Base-by-base conservation (phyloP, 2,329 filamentous ascomycete genomes). In the Neocucurbitaria cava region DNA sequence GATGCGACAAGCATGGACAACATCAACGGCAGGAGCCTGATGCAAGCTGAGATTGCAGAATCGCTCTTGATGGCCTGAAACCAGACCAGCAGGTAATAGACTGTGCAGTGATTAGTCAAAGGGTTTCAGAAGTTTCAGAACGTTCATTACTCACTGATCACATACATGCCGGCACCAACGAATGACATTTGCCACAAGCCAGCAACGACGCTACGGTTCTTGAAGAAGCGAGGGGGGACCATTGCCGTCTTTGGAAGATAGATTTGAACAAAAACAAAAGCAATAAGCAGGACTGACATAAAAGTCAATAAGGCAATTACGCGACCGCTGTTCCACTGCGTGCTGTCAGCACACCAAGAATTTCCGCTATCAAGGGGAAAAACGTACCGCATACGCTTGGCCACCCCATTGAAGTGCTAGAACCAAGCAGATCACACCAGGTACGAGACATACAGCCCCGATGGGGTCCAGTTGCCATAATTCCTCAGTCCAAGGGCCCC, bases 271-370 rank as follows among this genome's bases (percentile, higher is more conserved):
- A 62, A 56, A 28, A 79, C 54, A 58, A 83, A 84, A 3, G 53
- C 61, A 33, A 77, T 51, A 23, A 81, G 50, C 3, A 82, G 68
- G n/a, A 79, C 56, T 9, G 57, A 64, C 6, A 72, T 73, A 3
- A 82, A 56, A 35, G 71, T 65, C 36, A 80, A 58, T 52, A 82
- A 69, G 0, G 72, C 76, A 21, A 83, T 77, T 44, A 83, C 74
- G 9, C 76, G 73, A 0, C 70, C 70, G 44, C 74, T 72, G 40
- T 64, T 71, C 81, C 79, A 82, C 13, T 40, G 24, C 13, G 24
- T 15, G 38, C 11, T 40, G 21, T 40, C 38, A 40, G 13, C 21
- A 39, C 18, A 23, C 21, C 13, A 40, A 18, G 3, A n/a, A 4
- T n/a, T 26, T 40, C 21, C 18, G n/a, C 3, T 38, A 23, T 11